Evolutionary conservation across 139 green algal genomes (phyloP).

Genomic region (Coelastrella sp.): DNA sequence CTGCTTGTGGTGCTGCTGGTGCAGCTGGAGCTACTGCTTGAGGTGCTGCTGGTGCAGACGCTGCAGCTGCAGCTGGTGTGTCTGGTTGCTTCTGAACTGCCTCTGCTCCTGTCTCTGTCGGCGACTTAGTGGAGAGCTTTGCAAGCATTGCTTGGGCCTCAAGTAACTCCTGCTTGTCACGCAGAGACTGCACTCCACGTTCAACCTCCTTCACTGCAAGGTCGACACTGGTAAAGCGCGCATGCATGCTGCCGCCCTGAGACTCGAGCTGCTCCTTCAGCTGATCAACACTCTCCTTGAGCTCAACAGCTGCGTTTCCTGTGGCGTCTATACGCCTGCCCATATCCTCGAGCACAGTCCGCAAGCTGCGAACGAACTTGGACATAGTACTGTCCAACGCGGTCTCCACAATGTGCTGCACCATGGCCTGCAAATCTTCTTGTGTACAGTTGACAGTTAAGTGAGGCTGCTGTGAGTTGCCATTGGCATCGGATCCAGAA

Average conservation of each 20-base stretch:
- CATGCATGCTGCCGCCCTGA: constrained; percentile 48
- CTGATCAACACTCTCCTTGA: constrained; percentile 49
- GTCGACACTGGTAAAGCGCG: constrained; percentile 62
- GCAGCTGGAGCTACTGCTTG: constrained; percentile 32
- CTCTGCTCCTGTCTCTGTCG: not conserved
- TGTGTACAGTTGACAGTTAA: constrained; percentile 21
- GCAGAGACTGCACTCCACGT: constrained; percentile 69
- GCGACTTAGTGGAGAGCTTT: constrained; percentile 45
- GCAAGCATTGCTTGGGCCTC: constrained; percentile 72
- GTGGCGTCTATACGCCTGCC: constrained; percentile 50
- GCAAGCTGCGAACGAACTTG: constrained; percentile 70
- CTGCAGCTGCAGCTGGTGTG: constrained; percentile 12
- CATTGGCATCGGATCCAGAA: constrained; percentile 21
- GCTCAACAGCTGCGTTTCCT: constrained; percentile 7
- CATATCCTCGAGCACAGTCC: constrained; percentile 72
- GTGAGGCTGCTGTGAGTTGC: not conserved
- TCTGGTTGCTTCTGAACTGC: not conserved
- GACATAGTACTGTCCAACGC: constrained; percentile 60
- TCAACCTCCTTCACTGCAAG: constrained; percentile 68
- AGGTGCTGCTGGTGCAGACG: constrained; percentile 16
- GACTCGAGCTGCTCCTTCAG: constrained; percentile 51
- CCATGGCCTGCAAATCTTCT: constrained; percentile 53
- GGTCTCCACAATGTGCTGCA: constrained; percentile 49
- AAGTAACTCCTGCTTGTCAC: constrained; percentile 70
- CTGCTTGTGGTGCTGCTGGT: constrained; percentile 7